phyloP scores from a whole-genome alignment of 1,139 yeast species.

The Meyerozyma guilliermondii region DNA sequence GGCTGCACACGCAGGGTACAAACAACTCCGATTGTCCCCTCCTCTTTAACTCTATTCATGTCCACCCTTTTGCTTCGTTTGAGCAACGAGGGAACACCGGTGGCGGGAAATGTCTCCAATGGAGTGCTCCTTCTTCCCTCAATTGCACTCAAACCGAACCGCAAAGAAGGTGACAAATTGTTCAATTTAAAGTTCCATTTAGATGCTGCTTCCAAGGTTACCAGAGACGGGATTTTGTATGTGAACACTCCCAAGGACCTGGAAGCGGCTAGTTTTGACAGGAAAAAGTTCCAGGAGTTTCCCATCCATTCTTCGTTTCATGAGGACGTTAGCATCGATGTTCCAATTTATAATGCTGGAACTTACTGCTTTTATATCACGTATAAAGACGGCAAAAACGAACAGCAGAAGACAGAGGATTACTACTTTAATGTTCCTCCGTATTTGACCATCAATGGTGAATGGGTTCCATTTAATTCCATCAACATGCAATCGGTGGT shows the following conservation, averaged over 20 bases:
- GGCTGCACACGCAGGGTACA: background rate
- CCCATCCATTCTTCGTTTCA: conserved; percentile 49
- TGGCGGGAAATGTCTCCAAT: conserved; percentile 37
- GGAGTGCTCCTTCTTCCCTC: conserved; percentile 70
- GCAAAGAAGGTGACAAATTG: conserved; percentile 39
- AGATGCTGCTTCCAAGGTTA: conserved; percentile 69
- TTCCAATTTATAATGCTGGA: conserved; percentile 71
- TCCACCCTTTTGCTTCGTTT: conserved; percentile 43
- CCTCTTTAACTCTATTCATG: background rate
- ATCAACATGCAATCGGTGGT: conserved; percentile 80
- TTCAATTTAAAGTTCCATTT: conserved; percentile 58
- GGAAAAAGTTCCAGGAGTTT: conserved; percentile 48
- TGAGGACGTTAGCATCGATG: conserved; percentile 54
- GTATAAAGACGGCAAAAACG: conserved; percentile 31
- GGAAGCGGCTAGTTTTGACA: conserved; percentile 41
- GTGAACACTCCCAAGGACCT: conserved; percentile 62
- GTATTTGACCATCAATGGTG: conserved; percentile 51
- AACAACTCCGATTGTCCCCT: background rate
- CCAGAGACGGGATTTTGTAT: conserved; percentile 66
- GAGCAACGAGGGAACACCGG: conserved; percentile 53
- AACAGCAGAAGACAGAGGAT: conserved; percentile 43
- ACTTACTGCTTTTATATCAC: conserved; percentile 65
- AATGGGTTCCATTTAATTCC: conserved; percentile 69
- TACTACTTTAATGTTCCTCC: conserved; percentile 83
- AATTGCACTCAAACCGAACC: conserved; percentile 38